Percentiles rank a stretch among this genome's conserved stretches.
phyloP scores from a whole-genome alignment of 441 rosid species.

The Populus hybrid region DNA sequence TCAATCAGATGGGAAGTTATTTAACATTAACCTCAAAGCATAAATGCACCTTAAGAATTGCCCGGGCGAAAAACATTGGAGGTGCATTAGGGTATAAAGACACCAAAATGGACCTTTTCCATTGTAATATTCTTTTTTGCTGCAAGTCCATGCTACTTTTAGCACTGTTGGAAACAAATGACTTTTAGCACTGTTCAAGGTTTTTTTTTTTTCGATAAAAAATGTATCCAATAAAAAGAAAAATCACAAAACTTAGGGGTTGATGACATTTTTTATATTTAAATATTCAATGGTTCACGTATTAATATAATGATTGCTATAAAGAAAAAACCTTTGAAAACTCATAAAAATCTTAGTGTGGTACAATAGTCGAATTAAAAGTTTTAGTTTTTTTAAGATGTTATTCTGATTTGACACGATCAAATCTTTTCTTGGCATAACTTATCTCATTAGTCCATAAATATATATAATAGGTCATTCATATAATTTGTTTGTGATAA shows the following conservation, averaged over 20 bases:
- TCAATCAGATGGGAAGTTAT: background rate
- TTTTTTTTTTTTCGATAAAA: background rate
- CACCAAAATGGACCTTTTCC: background rate
- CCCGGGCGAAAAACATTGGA: background rate
- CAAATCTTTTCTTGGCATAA: fast-evolving
- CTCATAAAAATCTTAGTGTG: too few species aligned
- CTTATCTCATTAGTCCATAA: fast-evolving
- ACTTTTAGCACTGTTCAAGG: background rate
- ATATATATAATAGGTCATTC: fast-evolving
- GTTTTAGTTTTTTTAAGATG: fast-evolving
- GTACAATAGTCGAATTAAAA: too few species aligned
- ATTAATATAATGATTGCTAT: fast-evolving
- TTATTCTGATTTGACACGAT: too few species aligned
- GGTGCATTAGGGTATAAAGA: background rate
- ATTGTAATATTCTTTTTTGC: background rate
- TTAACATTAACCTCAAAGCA: background rate
- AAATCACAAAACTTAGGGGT: fast-evolving
- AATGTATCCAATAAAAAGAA: background rate
- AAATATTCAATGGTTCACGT: too few species aligned
- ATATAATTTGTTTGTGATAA: too few species aligned
- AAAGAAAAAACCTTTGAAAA: too few species aligned
- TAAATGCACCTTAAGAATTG: background rate
- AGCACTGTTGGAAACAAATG: background rate
- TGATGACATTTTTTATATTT: too few species aligned
- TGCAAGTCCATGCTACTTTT: background rate